Percentiles rank a stretch among this genome's conserved stretches.
These are phyloP conservation scores for Aureobasidium uvarum DNA, from an alignment of 2,329 filamentous ascomycete species.

Conservation along the genomic window DNA sequence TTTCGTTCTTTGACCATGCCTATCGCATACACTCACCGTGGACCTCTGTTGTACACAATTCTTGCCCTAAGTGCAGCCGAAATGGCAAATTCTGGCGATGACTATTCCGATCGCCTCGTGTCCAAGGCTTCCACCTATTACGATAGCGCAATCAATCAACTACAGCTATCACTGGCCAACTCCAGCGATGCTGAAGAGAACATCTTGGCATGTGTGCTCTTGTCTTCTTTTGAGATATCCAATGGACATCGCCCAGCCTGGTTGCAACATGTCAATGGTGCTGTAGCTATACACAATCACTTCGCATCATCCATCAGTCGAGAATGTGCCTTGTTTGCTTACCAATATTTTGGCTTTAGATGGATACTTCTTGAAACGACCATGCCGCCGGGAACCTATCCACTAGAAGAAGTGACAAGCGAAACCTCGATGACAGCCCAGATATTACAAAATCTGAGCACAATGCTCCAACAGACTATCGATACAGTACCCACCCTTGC, in stretches of 20 bases:
- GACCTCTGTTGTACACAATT: slow-evolving; percentile 1
- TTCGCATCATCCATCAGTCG: neutral
- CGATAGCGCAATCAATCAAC: neutral
- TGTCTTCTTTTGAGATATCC: slow-evolving; percentile 16
- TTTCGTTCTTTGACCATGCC: slow-evolving; percentile 17
- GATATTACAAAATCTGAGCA: neutral
- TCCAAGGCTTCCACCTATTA: neutral
- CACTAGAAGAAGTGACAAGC: neutral
- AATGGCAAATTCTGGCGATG: neutral
- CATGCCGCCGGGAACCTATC: slow-evolving; percentile 20
- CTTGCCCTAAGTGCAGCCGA: slow-evolving; percentile 7
- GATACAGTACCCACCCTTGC: neutral
- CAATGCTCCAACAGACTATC: slow-evolving; percentile 4
- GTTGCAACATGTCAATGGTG: slow-evolving; percentile 17
- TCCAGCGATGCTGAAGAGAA: slow-evolving; percentile 1
- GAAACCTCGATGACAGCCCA: neutral
- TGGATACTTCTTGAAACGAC: slow-evolving; percentile 19
- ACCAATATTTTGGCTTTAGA: slow-evolving; percentile 11
- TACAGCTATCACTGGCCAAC: neutral
- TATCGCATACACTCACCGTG: slow-evolving; percentile 1
- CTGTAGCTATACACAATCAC: slow-evolving; percentile 7
- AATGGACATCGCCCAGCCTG: slow-evolving; percentile 9
- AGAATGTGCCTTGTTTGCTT: slow-evolving; percentile 3
- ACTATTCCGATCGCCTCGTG: neutral
- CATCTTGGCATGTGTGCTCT: slow-evolving; percentile 1